Evolutionary conservation across 2,329 filamentous ascomycete genomes (phyloP), one percentile per base, ranked within the genome.

Genomic region (Aspergillus candidus): DNA sequence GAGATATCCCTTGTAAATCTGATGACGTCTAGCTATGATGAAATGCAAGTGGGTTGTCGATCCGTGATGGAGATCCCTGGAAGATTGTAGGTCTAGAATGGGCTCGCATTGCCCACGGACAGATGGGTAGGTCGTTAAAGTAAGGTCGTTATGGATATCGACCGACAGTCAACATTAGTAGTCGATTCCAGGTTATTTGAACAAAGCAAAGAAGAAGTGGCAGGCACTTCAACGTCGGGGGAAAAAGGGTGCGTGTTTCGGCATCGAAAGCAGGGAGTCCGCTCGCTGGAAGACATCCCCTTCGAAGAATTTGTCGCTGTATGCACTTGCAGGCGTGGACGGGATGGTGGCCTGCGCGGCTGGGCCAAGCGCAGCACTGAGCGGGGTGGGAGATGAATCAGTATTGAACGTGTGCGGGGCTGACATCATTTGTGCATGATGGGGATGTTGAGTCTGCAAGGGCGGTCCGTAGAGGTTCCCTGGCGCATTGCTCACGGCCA

Each of bases 321-420:
- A 72, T 11, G 69, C 67, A 53, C 65, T 72, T n/a, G 69, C 69
- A 5, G 70, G 70, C 0, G 70, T 72, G 3, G 78, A 86, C 4
- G 88, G 86, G 10, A 95, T 83, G 0, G 88, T 96, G 1, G 90
- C 89, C 66, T 94, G 89, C 43, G 89, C 87, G 14, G 90, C 90
- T 5, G 90, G 88, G 0, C 90, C 91, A 4, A 96, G 74, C 1
- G 90, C 90, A 12, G 89, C 90, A 56, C 87, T 93, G 49, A 95
- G 78, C 6, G 91, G 90, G 1, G 90, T 96, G 58, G 93, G 88
- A 7, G 90, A 89, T n/a, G 59, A 51, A 41, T 53, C 57, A 40
- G 57, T 50, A 38, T 58, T 52, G 38, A 55, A 55, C 35, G 44
- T 43, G 44, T 48, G 58, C 27, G 53, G 38, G 31, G 52, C 56